phyloP scores from a whole-genome alignment of 305 asterid genomes.

The Solanum hybrid region DNA sequence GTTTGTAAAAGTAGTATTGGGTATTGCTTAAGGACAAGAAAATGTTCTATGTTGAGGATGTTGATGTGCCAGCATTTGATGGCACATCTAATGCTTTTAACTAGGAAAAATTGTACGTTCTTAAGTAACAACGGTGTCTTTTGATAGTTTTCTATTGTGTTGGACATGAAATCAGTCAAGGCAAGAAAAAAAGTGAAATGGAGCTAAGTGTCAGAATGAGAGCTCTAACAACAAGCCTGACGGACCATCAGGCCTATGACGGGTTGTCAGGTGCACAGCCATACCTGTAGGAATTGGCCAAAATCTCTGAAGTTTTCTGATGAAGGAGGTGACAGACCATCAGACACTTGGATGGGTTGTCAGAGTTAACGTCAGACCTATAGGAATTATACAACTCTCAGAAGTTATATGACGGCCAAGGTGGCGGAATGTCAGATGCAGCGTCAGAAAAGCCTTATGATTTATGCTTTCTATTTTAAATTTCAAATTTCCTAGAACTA shows the following conservation, averaged over 20 bases:
- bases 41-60: neutral
- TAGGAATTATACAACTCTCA: neutral
- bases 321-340: neutral
- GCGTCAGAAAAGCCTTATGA: neutral
- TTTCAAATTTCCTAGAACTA: neutral
- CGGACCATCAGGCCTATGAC: neutral
- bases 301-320: neutral
- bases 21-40: neutral
- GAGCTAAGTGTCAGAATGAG: neutral
- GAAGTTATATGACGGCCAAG: neutral
- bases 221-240: neutral
- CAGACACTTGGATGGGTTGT: neutral
- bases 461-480: neutral
- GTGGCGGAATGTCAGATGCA: neutral
- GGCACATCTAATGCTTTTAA: neutral
- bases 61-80: neutral
- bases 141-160: neutral
- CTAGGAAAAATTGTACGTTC: neutral
- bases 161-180: neutral
- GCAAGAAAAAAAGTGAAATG: neutral
- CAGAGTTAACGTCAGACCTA: neutral
- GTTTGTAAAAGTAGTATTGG: neutral
- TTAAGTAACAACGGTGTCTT: neutral
- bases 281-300: neutral
- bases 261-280: neutral